Evolutionary conservation across 208 protist species (phyloP).

Genomic region (Wallacemonas collosoma): DNA sequence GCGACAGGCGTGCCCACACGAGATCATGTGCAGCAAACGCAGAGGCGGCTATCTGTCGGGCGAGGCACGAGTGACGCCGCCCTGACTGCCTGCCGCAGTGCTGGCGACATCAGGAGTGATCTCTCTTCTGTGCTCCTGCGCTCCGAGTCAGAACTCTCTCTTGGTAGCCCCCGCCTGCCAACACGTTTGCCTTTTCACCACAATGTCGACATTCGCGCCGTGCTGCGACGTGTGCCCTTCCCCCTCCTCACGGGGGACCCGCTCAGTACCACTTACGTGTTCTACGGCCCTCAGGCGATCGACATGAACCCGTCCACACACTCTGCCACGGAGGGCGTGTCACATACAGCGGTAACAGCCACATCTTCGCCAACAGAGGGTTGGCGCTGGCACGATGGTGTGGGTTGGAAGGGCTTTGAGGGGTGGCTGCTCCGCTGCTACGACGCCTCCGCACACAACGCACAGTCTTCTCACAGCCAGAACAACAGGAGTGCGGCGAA

Average conservation of each 20-base stretch:
- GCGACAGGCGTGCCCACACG: background rate
- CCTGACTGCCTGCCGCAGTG: background rate
- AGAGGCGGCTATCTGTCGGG: background rate
- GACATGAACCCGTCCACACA: background rate
- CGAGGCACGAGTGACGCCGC: background rate
- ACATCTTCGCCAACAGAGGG: background rate
- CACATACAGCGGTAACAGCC: no score
- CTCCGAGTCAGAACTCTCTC: background rate
- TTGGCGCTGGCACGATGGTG: slow-evolving; percentile 17
- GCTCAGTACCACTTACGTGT: slow-evolving; percentile 17
- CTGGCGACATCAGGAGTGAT: background rate
- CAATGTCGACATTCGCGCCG: background rate
- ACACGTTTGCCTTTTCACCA: background rate
- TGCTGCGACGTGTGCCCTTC: background rate
- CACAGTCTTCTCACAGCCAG: no score
- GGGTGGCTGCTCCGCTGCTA: slow-evolving; percentile 22
- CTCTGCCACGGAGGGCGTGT: no score
- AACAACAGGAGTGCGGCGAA: no score
- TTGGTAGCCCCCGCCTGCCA: background rate
- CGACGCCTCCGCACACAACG: background rate
- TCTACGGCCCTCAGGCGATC: slow-evolving; percentile 22
- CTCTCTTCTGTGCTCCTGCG: background rate
- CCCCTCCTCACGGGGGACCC: slow-evolving; percentile 15
- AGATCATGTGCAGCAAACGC: background rate
- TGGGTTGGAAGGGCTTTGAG: slow-evolving; percentile 22